Base-by-base conservation (phyloP, 208 protist genomes). In the Acanthamoeba triangularis region DNA sequence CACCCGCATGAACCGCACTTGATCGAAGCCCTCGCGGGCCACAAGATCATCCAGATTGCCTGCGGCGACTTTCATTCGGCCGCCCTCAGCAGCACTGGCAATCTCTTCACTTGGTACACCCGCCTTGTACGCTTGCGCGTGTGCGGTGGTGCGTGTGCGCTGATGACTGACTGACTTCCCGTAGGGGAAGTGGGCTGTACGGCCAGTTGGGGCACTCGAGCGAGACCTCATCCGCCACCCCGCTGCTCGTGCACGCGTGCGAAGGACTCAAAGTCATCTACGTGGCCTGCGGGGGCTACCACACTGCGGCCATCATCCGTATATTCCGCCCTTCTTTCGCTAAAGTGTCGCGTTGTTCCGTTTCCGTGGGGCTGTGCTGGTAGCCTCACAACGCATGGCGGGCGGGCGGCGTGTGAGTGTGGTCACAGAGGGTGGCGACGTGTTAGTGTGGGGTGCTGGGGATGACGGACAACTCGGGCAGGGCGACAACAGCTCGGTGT, bases 61-160 rank as follows among this genome's bases (percentile, higher is more conserved):
- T 90, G 82, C 33, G 82, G 82, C 44, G 82, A 90, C 14, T 67
- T 67, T n/a, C 82, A 90, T 23, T 90, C 82, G n/a, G 82, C 54
- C 2, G 82, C 82, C 5, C 82, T 90, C 52, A 90, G 49, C n/a
- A 35, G 49, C 41, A 5, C 14, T 18, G 72, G 72, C 35, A 23
- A 4, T 8, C 41, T 80, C 20, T 80, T 37, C 30, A 80, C 72
- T 6, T 80, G 82, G 82, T 90, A 14, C 82, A 37, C 76, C 6
- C 23, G 4, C 10, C 18, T 85, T 23, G 7, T 11, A 85, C 23
- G 20, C 14, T 25, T 52, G 49, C 49, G 49, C 49, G 49, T 11
- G 49, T 52, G 49, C 49, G 49, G 52, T 63, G 7, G 2, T n/a
- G n/a, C n/a, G n/a, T n/a, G n/a, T n/a, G n/a, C n/a, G n/a, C n/a